These are phyloP conservation scores for Epichloe bromicola DNA, from an alignment of 2,329 filamentous ascomycete species.

Conservation along the genomic window DNA sequence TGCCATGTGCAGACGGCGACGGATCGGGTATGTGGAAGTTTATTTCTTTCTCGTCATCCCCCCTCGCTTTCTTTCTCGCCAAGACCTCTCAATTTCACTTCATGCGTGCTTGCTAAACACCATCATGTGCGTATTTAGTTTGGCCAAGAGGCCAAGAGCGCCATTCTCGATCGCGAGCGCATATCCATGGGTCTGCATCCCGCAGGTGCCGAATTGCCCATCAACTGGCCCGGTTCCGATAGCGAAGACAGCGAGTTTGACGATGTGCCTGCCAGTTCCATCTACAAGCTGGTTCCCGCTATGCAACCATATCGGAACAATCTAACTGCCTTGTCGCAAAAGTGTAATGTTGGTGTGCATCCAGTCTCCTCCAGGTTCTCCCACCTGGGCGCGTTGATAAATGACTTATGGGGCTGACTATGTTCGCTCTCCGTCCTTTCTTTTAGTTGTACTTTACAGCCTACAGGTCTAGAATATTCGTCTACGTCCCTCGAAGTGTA, in stretches of 20 bases:
- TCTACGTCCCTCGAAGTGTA: constrained; percentile 37
- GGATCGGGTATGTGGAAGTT: constrained; percentile 20
- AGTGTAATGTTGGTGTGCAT: constrained; percentile 32
- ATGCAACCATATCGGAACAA: constrained; percentile 37
- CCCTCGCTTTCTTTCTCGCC: too few relatives aligned
- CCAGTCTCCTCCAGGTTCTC: neutral
- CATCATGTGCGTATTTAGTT: constrained; percentile 16
- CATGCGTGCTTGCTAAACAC: neutral
- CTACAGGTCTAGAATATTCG: constrained; percentile 42
- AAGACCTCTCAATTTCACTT: neutral
- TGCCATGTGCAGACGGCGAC: constrained; percentile 24
- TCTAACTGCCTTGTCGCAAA: constrained; percentile 44
- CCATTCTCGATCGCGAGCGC: constrained; percentile 24
- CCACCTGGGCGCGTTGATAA: too few relatives aligned
- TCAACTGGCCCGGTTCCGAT: constrained; percentile 16
- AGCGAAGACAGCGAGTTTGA: constrained; percentile 12
- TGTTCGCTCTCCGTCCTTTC: neutral
- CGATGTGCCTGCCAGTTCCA: constrained; percentile 10
- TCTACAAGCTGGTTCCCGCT: constrained; percentile 18
- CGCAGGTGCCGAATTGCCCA: constrained; percentile 11
- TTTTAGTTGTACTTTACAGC: constrained; percentile 46
- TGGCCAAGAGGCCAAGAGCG: constrained; percentile 20
- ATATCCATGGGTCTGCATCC: constrained; percentile 6
- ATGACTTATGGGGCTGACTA: constrained; percentile 1
- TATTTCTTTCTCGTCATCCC: neutral